Conservation (phyloP, 192 early-diverging fungal species). For the Umbelopsis vinacea region DNA sequence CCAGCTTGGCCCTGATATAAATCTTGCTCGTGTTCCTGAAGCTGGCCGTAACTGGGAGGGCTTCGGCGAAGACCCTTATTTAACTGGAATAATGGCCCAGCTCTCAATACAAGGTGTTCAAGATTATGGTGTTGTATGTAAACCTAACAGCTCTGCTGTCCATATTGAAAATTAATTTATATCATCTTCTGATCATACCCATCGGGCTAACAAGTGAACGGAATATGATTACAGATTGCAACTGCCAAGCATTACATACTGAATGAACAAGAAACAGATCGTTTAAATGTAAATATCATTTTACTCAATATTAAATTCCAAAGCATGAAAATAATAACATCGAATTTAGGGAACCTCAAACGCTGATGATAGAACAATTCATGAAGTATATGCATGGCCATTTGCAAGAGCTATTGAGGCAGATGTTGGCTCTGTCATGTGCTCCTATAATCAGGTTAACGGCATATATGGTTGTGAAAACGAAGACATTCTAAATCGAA, state of each 20-base stretch:
- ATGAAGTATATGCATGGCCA: conserved; percentile 64
- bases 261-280: conserved; percentile 33
- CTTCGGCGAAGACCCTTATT: conserved; percentile 33
- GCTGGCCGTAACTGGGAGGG: conserved; percentile 32
- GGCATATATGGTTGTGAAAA: conserved; percentile 58
- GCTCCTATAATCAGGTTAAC: conserved; percentile 68
- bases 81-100: conserved; percentile 17
- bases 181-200: neutral
- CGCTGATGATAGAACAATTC: conserved; percentile 59
- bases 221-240: neutral
- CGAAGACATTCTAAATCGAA: conserved; percentile 37
- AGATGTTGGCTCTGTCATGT: conserved; percentile 64
- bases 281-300: neutral
- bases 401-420: conserved; percentile 59
- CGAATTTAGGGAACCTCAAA: conserved; percentile 34
- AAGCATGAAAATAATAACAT: neutral
- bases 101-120: conserved; percentile 27
- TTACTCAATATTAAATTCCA: neutral
- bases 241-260: conserved; percentile 28
- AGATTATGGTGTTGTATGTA: conserved; percentile 28
- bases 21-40: conserved; percentile 26
- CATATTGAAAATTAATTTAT: no score
- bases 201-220: neutral
- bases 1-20: conserved; percentile 53
- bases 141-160: neutral